Conservation (phyloP, 2,329 filamentous ascomycete genomes). For the Alternaria sp. region DNA sequence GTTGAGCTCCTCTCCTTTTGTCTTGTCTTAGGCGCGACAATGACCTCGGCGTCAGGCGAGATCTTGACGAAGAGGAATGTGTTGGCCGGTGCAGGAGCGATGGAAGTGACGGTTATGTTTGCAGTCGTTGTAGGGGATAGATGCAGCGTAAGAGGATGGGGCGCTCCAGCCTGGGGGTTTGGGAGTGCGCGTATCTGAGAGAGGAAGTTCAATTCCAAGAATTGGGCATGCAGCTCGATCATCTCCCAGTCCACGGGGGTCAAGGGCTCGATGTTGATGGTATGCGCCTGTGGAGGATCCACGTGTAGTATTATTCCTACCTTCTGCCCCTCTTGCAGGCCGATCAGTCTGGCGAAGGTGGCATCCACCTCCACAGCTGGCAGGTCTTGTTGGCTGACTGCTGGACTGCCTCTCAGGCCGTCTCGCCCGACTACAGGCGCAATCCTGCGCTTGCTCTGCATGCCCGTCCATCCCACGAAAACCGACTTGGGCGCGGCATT, state of each 20-base stretch:
- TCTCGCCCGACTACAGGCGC: constrained; percentile 77
- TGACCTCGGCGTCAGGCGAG: constrained; percentile 92
- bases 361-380: constrained; percentile 86
- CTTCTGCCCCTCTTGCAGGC: constrained; percentile 82
- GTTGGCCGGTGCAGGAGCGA: constrained; percentile 76
- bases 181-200: constrained; percentile 92
- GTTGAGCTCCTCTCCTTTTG: constrained; percentile 70
- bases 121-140: constrained; percentile 95
- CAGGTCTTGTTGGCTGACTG: constrained; percentile 75
- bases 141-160: constrained; percentile 88
- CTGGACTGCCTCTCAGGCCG: constrained; percentile 69
- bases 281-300: constrained; percentile 89
- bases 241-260: constrained; percentile 99
- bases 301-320: constrained; percentile 76
- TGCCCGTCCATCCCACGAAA: constrained; percentile 95
- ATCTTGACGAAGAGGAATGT: constrained; percentile 88
- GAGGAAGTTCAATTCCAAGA: constrained; percentile 91
- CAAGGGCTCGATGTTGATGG: constrained; percentile 94
- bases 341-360: constrained; percentile 79
- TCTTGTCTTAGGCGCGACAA: constrained; percentile 92
- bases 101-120: constrained; percentile 83
- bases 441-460: constrained; percentile 88
- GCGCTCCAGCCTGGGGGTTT: constrained; percentile 72
- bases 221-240: constrained; percentile 95
- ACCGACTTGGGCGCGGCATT: constrained; percentile 67